Base-by-base conservation (phyloP, 2,329 filamentous ascomycete genomes). In the Aspergillus awamori region DNA sequence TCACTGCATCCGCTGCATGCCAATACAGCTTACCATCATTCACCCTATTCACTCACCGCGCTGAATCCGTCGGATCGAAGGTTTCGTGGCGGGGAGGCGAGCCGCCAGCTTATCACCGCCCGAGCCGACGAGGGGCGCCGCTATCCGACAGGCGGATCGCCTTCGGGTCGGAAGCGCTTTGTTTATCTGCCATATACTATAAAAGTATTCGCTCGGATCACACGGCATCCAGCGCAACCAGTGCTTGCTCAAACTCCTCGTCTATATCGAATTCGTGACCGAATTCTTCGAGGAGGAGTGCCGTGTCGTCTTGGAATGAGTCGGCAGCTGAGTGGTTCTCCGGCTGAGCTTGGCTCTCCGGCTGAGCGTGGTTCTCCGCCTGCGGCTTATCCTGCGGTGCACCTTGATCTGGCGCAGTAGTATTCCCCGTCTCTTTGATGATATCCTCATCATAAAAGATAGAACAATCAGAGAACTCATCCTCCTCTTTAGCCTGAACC, bases 251-350 rank as follows among this genome's bases (percentile, higher is more conserved):
- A 13, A 68, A 65, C 17, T 67, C 61, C 13, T 69, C 61, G n/a
- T 69, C 62, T 22, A 58, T 58, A 10, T 65, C 67, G 4, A 70
- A 59, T 15, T 69, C 64, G 22, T 65, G 56, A 4, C 57, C 65
- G 33, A 70, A 69, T 8, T 67, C 62, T 51, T 74, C 67, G 22
- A 74, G 58, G 4, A 72, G 67, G 17, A 70, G 63, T 2, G 74
- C 72, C 6, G 74, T 76, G 13, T 77, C 74, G 11, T 77, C 74
- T 41, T 68, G 67, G 49, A 77, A 77, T 5, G 74, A 76, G 13
- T 71, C 67, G 39, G 58, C 60, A 22, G 64, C 55, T 22, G 69
- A 61, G 24, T n/a, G 45, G 45, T 47, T 45, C 43, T 52, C 39
- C 43, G 38, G 59, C 28, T 33, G 51, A 22, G 41, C n/a, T 4